Evolutionary conservation across 2,329 filamentous ascomycete species (phyloP).

Genomic region (Helicocarpus griseus): DNA sequence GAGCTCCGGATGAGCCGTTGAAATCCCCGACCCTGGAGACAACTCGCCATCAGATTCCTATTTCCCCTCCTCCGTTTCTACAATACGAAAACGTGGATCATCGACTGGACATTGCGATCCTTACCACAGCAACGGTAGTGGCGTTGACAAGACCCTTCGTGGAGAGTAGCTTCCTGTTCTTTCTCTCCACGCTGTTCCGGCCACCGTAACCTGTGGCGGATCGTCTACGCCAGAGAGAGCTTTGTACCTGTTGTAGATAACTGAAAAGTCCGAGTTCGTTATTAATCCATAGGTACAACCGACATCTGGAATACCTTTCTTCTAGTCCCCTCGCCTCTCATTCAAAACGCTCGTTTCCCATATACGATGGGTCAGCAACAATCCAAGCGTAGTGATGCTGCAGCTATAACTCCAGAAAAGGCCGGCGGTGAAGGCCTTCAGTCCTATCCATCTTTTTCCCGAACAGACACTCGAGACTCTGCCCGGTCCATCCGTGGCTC

Average conservation of each 20-base stretch:
- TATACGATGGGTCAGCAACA: slow-evolving; percentile 42
- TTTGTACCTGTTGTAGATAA: background rate
- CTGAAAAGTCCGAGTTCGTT: background rate
- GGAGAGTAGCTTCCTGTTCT: slow-evolving; percentile 14
- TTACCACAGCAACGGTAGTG: slow-evolving; percentile 10
- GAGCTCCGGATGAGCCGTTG: background rate
- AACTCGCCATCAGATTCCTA: slow-evolving; percentile 4
- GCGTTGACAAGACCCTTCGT: slow-evolving; percentile 10
- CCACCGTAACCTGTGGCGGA: slow-evolving; percentile 11
- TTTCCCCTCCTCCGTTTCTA: slow-evolving; percentile 5
- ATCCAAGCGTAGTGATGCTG: slow-evolving; percentile 45
- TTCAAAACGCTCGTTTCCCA: slow-evolving; percentile 6
- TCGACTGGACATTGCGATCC: slow-evolving; percentile 6
- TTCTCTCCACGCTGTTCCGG: slow-evolving; percentile 14
- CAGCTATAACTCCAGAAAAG: slow-evolving; percentile 29
- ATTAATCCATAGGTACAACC: background rate
- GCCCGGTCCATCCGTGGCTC: slow-evolving; percentile 72
- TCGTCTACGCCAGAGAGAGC: background rate
- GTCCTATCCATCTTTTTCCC: slow-evolving; percentile 84
- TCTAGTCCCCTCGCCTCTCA: background rate
- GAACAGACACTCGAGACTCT: slow-evolving; percentile 88
- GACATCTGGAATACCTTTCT: background rate
- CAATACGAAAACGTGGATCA: slow-evolving; percentile 11
- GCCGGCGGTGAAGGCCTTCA: slow-evolving; percentile 52
- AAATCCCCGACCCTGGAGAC: slow-evolving; percentile 13